Conservation (phyloP, 176 grass and related monocot species). For the Leersia perrieri region DNA sequence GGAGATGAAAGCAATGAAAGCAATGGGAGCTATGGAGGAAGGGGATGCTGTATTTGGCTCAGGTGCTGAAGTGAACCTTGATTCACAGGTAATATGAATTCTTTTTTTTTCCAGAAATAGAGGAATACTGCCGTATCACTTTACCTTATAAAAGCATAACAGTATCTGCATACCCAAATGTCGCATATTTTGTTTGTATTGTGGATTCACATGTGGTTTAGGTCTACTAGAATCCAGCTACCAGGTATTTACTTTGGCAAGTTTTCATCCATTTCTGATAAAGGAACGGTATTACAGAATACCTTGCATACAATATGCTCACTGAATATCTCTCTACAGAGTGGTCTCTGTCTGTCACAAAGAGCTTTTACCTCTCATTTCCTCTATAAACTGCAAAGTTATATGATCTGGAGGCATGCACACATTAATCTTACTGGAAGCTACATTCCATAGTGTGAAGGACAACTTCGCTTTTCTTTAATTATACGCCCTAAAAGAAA, state of each 20-base stretch:
- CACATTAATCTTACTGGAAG: not conserved
- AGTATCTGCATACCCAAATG: not conserved
- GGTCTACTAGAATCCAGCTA: not conserved
- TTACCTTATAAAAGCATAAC: not conserved
- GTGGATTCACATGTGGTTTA: constrained; percentile 1
- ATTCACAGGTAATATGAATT: constrained; percentile 66
- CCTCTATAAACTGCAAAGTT: not conserved
- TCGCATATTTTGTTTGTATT: not conserved
- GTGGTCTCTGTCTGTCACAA: not conserved
- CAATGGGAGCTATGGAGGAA: constrained; percentile 97
- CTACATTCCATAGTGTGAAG: constrained; percentile 4
- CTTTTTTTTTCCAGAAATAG: not conserved
- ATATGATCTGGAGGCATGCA: constrained; percentile 16
- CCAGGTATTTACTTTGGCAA: not conserved
- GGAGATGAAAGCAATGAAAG: constrained; percentile 92
- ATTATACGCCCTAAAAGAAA: no score
- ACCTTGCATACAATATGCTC: not conserved
- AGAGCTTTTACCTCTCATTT: not conserved
- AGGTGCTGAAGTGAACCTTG: constrained; percentile 84
- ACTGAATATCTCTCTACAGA: not conserved
- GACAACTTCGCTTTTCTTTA: no score
- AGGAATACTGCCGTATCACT: not conserved
- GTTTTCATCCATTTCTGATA: not conserved
- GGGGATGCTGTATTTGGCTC: constrained; percentile 84
- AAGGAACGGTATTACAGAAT: not conserved